These are phyloP conservation scores for Fusarium heterosporum DNA, from an alignment of 2,329 filamentous ascomycete genomes.

Conservation along the genomic window DNA sequence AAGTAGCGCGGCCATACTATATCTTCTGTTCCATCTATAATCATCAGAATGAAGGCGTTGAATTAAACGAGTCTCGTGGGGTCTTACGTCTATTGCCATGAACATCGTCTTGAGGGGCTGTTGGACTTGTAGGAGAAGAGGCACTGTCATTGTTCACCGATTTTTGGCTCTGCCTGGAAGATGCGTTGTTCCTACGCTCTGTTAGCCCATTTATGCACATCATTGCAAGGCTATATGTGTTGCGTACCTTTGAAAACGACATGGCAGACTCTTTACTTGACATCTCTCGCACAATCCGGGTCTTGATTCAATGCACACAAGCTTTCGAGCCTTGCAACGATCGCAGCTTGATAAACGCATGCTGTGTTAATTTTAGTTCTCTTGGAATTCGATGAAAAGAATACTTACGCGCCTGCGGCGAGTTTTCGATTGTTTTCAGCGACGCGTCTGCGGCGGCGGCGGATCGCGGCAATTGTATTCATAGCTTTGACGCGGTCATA, in stretches of 20 bases:
- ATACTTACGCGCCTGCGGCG: conserved; percentile 1
- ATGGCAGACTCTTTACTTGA: background rate
- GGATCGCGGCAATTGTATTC: background rate
- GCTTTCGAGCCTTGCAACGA: conserved; percentile 6
- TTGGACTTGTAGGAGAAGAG: background rate
- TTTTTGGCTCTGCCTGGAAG: background rate
- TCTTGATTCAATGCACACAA: background rate
- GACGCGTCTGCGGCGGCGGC: conserved; percentile 11
- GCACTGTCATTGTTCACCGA: background rate
- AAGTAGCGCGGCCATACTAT: conserved; percentile 2
- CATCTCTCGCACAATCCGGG: conserved; percentile 7
- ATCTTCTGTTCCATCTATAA: background rate
- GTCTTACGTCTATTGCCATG: background rate
- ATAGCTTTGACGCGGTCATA: conserved; percentile 1
- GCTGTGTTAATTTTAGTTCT: background rate
- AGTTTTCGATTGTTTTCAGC: conserved; percentile 7
- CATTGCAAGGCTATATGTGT: too few species aligned
- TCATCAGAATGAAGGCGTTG: accelerated
- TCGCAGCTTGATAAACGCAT: background rate
- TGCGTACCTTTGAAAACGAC: conserved; percentile 7
- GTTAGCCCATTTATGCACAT: background rate
- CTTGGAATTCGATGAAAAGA: accelerated
- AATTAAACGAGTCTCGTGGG: accelerated
- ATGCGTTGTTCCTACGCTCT: background rate
- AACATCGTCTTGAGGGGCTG: background rate